A percentile compares a stretch with the other conserved stretches of the same genome.
Evolutionary conservation across 495 filamentous ascomycete genomes (phyloP).

Genomic region (Penicillium steckii): DNA sequence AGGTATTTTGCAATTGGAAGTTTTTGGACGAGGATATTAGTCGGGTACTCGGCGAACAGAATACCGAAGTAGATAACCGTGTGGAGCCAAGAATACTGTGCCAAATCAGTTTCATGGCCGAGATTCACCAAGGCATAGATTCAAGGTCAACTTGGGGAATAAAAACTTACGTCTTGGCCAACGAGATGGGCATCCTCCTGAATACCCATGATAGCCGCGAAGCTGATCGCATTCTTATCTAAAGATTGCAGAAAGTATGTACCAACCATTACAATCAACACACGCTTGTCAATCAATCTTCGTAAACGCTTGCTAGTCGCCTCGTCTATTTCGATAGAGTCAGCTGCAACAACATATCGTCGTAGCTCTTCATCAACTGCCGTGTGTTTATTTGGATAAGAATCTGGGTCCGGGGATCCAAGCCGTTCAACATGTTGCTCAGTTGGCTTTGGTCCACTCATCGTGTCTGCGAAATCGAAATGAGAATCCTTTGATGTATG

Average conservation of each 20-base stretch:
- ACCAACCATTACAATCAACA: constrained; percentile 33
- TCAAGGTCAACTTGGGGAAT: not conserved
- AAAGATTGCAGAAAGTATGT: constrained; percentile 61
- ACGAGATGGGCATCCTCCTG: constrained; percentile 37
- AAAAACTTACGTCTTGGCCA: constrained; percentile 35
- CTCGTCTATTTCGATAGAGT: constrained; percentile 34
- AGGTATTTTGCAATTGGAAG: constrained; percentile 52
- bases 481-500: not conserved
- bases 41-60: constrained; percentile 42
- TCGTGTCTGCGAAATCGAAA: not conserved
- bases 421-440: not conserved
- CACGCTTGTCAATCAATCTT: constrained; percentile 40
- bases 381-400: not conserved
- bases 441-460: not conserved
- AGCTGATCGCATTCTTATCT: constrained; percentile 59
- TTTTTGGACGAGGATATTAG: constrained; percentile 43
- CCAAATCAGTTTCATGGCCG: constrained; percentile 1
- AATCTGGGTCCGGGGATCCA: not conserved
- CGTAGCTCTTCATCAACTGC: constrained; percentile 1
- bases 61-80: constrained; percentile 38
- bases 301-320: constrained; percentile 41
- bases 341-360: not conserved
- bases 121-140: not conserved
- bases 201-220: constrained; percentile 60
- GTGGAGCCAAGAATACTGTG: constrained; percentile 39